A percentile compares a stretch with the other conserved stretches of the same genome.
Conservation (phyloP, 441 rosid species). For the Erysimum cheiri region DNA sequence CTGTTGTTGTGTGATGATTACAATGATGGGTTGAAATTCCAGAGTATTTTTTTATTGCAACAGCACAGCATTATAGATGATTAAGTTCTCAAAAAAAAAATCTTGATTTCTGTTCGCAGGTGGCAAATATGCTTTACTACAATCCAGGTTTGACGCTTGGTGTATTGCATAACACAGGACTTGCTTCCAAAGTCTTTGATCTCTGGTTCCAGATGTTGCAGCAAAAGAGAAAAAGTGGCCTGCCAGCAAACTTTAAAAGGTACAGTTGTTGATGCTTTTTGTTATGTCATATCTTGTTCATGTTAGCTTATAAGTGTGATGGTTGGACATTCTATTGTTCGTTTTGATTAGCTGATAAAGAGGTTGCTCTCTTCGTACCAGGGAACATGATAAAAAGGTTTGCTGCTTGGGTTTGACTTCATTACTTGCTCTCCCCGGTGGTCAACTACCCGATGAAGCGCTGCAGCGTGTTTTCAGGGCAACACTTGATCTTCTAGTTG, state of each 20-base stretch:
- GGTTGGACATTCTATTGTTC: neutral
- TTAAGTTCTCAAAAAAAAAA: conserved; percentile 14
- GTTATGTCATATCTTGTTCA: conserved; percentile 17
- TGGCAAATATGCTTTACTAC: conserved; percentile 94
- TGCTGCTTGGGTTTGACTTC: conserved; percentile 98
- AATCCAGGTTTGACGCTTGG: conserved; percentile 78
- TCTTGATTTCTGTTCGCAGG: conserved; percentile 49
- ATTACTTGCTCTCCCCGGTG: conserved; percentile 79
- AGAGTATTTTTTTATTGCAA: neutral
- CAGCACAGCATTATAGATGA: conserved; percentile 19
- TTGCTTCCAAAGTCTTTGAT: conserved; percentile 75
- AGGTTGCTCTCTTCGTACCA: conserved; percentile 46
- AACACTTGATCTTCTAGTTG: conserved; percentile 86
- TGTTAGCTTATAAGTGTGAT: conserved; percentile 19
- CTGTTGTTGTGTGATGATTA: conserved; percentile 21
- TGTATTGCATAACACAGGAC: conserved; percentile 82
- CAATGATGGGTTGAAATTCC: conserved; percentile 16
- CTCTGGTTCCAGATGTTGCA: conserved; percentile 98
- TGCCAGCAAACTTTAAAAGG: conserved; percentile 87
- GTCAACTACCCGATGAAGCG: conserved; percentile 89
- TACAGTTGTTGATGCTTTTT: conserved; percentile 34
- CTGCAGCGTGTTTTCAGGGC: conserved; percentile 86
- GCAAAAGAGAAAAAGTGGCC: conserved; percentile 85
- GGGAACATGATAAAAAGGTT: conserved; percentile 96
- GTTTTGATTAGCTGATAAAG: conserved; percentile 20